Conservation (phyloP, 805 yeast genomes). For the Candida khao-thaluensis region DNA sequence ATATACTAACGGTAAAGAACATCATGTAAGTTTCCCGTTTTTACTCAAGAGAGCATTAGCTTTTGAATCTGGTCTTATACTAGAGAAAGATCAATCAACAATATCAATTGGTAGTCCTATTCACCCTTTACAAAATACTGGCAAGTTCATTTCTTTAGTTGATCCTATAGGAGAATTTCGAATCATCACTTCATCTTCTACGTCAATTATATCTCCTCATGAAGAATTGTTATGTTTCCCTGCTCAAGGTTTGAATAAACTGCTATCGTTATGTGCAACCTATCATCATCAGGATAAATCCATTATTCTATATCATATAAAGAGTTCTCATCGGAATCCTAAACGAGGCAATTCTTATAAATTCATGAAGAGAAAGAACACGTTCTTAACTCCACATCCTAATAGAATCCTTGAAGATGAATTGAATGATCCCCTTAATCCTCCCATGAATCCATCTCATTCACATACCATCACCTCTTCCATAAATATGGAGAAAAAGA, state of each 20-base stretch:
- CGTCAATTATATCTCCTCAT: constrained; percentile 56
- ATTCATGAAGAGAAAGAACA: constrained; percentile 19
- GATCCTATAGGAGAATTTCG: constrained; percentile 80
- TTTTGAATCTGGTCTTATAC: constrained; percentile 64
- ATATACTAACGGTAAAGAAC: constrained; percentile 61
- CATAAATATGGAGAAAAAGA: constrained; percentile 42
- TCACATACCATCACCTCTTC: constrained; percentile 19
- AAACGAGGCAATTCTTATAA: constrained; percentile 17
- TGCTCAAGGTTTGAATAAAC: constrained; percentile 27
- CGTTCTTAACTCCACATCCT: constrained; percentile 42
- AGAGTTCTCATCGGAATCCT: constrained; percentile 30
- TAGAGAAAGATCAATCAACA: constrained; percentile 47
- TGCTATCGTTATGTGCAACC: constrained; percentile 52
- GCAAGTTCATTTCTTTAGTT: constrained; percentile 59
- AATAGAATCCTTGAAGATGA: constrained; percentile 45
- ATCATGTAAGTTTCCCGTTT: constrained; percentile 69
- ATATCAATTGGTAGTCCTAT: constrained; percentile 6
- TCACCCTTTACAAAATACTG: constrained; percentile 25
- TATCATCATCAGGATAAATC: constrained; percentile 45
- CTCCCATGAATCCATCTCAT: constrained; percentile 9
- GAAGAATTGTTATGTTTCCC: constrained; percentile 64
- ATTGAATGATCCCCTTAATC: constrained; percentile 4
- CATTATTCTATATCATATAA: constrained; percentile 55
- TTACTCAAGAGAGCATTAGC: constrained; percentile 57
- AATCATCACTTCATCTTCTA: constrained; percentile 65